A percentile compares a stretch with the other conserved stretches of the same genome.
Evolutionary conservation across 2,329 filamentous ascomycete genomes (phyloP).

Genomic region (Albifimbria verrucaria): DNA sequence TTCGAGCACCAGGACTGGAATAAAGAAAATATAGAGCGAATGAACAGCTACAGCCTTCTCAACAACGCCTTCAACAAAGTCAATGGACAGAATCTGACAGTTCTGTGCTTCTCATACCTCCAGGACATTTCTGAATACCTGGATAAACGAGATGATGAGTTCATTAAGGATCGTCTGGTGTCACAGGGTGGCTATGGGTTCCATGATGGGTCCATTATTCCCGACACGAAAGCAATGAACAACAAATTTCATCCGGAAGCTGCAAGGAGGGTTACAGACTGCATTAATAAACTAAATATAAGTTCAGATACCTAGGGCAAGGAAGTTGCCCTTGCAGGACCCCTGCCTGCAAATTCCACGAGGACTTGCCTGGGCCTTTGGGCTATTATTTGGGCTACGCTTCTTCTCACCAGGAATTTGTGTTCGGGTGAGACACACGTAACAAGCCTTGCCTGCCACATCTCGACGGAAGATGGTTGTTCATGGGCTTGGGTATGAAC

Average conservation of each 20-base stretch:
- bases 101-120: background rate
- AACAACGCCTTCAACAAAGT: background rate
- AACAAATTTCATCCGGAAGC: background rate
- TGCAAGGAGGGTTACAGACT: background rate
- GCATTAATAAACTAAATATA: background rate
- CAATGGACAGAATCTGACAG: background rate
- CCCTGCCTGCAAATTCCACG: background rate
- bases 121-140: background rate
- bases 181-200: background rate
- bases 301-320: background rate
- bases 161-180: background rate
- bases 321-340: background rate
- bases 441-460: background rate
- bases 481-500: conserved; percentile 1
- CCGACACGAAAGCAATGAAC: conserved; percentile 1
- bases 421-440: background rate
- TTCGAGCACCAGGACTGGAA: conserved; percentile 1
- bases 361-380: background rate
- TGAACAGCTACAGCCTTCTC: background rate
- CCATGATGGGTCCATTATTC: background rate
- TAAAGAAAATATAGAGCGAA: background rate
- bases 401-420: background rate
- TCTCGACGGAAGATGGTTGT: conserved; percentile 1
- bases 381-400: background rate
- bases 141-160: background rate